Base-by-base conservation (phyloP, 176 grass and related monocot species). In the Avena sativa region DNA sequence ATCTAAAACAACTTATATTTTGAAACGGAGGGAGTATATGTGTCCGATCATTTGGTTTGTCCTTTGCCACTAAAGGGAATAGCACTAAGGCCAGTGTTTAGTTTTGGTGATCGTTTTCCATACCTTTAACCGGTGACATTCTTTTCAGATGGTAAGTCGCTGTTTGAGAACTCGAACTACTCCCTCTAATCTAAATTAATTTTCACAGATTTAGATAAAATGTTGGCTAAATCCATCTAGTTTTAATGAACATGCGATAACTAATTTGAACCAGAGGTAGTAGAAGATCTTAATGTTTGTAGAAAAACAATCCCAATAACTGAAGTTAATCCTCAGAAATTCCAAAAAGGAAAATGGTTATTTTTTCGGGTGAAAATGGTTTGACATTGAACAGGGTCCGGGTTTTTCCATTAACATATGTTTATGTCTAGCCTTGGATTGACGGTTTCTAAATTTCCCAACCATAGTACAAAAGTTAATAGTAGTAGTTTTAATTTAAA, bases 41-140 rank as follows among this genome's bases (percentile, higher is more conserved):
- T 51, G 71, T 61, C 59, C 48, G 40, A 67, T 78, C 73, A 44
- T 83, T 82, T n/a, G 52, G 9, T 36, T 36, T 16, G 65, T 15
- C 30, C 15, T 16, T 28, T 36, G 65, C 28, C 28, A 17, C 28
- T 68, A 68, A 68, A 68, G 30, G 5, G 62, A 79, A 47, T 12
- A 61, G n/a, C 57, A 47, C 57, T 23, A 14, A 4, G 34, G 5
- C 15, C 30, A 12, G 12, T 21, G 17, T 21, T 78, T 59, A 34
- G 4, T 21, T 59, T 13, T 38, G 28, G 5, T 34, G 12, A 59
- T 78, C 13, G 30, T 40, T 68, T 68, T 26, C 3, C 26, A 30
- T 14, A 26, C 12, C 62, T 30, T 64, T 23, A 30, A 25, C 25
- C 11, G 62, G 12, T 65, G 11, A 65, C 23, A 30, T 30, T 65